phyloP scores from a whole-genome alignment of 73 alveolate species.

The Paramecium sonneborni region DNA sequence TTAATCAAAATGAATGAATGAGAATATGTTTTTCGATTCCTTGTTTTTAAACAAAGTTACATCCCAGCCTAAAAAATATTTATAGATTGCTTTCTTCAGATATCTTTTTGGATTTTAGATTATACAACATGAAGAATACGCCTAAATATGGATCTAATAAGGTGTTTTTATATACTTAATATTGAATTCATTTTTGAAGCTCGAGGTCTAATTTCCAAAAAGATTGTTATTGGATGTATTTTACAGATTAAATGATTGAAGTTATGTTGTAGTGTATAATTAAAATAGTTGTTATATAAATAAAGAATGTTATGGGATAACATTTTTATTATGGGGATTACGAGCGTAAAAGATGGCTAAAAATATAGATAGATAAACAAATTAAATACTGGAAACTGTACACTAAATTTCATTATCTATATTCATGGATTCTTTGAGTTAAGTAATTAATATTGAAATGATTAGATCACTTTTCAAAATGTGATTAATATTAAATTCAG shows the following conservation, averaged over 20 bases:
- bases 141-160: constrained; percentile 91
- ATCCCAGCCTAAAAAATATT: constrained; percentile 87
- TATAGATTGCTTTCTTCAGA: constrained; percentile 90
- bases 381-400: constrained; percentile 78
- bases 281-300: too few species aligned
- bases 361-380: constrained; percentile 78
- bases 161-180: constrained; percentile 94
- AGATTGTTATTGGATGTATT: constrained; percentile 92
- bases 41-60: constrained; percentile 76
- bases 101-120: constrained; percentile 72
- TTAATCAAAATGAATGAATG: constrained; percentile 94
- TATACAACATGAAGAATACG: constrained; percentile 89
- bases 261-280: too few species aligned
- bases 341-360: constrained; percentile 88
- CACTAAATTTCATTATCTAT: constrained; percentile 95
- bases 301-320: constrained; percentile 79
- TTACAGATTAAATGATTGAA: constrained; percentile 86
- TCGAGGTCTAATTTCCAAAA: constrained; percentile 87
- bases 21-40: constrained; percentile 95
- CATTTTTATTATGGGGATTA: constrained; percentile 95
- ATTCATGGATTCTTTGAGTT: constrained; percentile 76
- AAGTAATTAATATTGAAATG: constrained; percentile 29
- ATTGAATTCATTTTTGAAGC: constrained; percentile 89
- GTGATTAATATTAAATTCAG: constrained; percentile 77
- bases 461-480: constrained; percentile 76